Evolutionary conservation across 2,329 filamentous ascomycete genomes (phyloP).

Genomic region (Monilinia polystroma): DNA sequence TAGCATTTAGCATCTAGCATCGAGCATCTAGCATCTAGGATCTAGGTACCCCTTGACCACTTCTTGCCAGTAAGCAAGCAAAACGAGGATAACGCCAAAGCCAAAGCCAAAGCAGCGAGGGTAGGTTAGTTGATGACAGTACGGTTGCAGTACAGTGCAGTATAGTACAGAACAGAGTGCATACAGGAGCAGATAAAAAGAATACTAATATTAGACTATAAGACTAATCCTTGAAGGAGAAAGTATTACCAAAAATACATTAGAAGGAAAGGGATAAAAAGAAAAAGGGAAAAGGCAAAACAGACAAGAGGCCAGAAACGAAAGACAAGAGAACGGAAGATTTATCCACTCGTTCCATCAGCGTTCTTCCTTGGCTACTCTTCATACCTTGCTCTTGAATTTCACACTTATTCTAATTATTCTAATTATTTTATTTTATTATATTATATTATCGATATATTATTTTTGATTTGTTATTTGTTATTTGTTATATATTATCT

Average conservation of each 20-base stretch:
- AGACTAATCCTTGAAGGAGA: neutral
- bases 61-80: slow-evolving; percentile 13
- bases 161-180: too few species aligned
- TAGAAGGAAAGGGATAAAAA: neutral
- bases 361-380: slow-evolving; percentile 13
- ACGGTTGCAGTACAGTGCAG: too few species aligned
- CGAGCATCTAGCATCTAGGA: neutral
- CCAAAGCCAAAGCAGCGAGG: slow-evolving; percentile 16
- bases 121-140: too few species aligned
- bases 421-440: neutral
- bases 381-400: neutral
- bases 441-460: too few species aligned
- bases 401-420: neutral
- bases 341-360: slow-evolving; percentile 6
- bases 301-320: neutral
- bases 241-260: slow-evolving; percentile 8
- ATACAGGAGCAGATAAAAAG: too few species aligned
- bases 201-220: neutral
- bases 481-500: too few species aligned
- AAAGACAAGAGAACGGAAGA: neutral
- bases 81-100: slow-evolving; percentile 15
- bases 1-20: neutral
- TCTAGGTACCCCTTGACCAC: slow-evolving; percentile 11
- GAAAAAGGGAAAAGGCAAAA: neutral
- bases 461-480: too few species aligned